Evolutionary conservation across 768 basidiomycete species (phyloP), one percentile per base, ranked within the genome.

Genomic region (Cantharellus cinnabarinus): DNA sequence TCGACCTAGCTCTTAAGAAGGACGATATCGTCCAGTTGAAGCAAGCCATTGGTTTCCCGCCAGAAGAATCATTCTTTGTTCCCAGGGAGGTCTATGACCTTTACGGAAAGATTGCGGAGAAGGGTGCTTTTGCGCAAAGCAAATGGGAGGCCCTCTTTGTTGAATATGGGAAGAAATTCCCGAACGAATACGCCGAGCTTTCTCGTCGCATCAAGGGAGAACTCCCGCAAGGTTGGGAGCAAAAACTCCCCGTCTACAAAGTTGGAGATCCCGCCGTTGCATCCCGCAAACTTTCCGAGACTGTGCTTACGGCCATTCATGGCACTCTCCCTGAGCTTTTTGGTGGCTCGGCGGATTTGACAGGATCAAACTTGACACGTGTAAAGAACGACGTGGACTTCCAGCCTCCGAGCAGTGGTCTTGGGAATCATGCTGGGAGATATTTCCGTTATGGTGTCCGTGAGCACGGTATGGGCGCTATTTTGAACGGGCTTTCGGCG

Each of bases 401-500:
- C 82, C 93, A 97, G 71, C 85, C 79, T 48, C 85, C 86, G 20
- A 81, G 76, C 72, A 91, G 88, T 20, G 81, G 81, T 40, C 76
- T 94, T 50, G 93, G 93, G 60, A 76, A 69, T 61, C 94, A 90
- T 71, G 72, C 80, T 59, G 93, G 93, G 57, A 85, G 82, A 53
- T 95, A 97, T 70, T 80, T 97, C 69, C 85, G 91, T 59, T 97
- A 85, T 73, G 93, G 93, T 79, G 90, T 97, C 60, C 87, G 93
- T 71, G 93, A 97, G 71, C 93, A 97, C 71, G 93, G 76, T 64
- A 97, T 95, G 91, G 87, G 85, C 66, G 93, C 91, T 58, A 90
- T 97, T 66, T 88, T 83, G 64, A 95, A 95, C 70, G 91, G 91
- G 68, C 70, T 93, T 62, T 70, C 75, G 62, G 91, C 90, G 2